phyloP scores from a whole-genome alignment of 345 rosid genomes.

The Gossypium sturtianum region DNA sequence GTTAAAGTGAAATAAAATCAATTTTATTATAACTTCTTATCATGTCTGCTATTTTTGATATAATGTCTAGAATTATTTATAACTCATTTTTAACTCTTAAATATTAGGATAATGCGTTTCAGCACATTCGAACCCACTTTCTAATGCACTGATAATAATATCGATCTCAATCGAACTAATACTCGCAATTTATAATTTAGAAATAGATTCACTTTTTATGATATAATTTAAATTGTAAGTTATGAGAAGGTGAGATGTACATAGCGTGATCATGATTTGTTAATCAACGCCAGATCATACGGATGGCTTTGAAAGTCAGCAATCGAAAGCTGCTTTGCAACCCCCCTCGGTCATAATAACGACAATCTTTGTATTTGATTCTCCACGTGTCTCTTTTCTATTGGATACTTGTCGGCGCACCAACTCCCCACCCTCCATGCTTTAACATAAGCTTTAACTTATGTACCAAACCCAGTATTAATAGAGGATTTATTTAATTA shows the following conservation, averaged over 20 bases:
- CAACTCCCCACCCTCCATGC: too few species aligned
- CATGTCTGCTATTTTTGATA: fast-evolving
- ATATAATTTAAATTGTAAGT: too few species aligned
- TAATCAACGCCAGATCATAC: constrained; percentile 29
- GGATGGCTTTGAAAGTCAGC: constrained; percentile 7
- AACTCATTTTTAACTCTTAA: fast-evolving
- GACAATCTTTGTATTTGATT: constrained; percentile 1
- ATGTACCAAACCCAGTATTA: too few species aligned
- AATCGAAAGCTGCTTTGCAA: constrained; percentile 4
- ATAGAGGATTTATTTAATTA: too few species aligned
- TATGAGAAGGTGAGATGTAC: too few species aligned
- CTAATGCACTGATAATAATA: fast-evolving
- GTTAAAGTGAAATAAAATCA: too few species aligned
- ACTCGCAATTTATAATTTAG: too few species aligned
- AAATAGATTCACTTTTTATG: too few species aligned
- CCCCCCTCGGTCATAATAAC: background rate
- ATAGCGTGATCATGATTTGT: background rate
- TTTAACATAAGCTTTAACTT: too few species aligned
- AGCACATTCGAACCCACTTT: fast-evolving
- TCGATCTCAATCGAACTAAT: fast-evolving
- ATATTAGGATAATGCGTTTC: fast-evolving
- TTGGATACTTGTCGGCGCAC: too few species aligned
- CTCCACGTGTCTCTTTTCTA: background rate
- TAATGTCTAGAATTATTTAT: too few species aligned
- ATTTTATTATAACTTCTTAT: too few species aligned